Evolutionary conservation across 2,329 filamentous ascomycete species (phyloP), one percentile per base, ranked within the genome.

Genomic region (Podosphaera xanthii): DNA sequence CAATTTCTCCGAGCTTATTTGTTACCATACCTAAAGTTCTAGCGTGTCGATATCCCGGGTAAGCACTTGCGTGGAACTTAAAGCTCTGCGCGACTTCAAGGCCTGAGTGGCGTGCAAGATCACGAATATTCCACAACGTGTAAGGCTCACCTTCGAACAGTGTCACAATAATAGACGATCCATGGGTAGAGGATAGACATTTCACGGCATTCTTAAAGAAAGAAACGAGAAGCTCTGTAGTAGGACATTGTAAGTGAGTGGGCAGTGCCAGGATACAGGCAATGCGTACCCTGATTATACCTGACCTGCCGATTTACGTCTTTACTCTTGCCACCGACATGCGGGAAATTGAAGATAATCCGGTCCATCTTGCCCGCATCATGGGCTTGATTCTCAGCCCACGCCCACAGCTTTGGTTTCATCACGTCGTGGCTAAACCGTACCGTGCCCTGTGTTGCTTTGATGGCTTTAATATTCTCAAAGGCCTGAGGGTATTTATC

Each of bases 341-440:
- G 92, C 42, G 92, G 92, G 71, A 98, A 98, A 75, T 96, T 95
- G 80, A 97, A 98, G 64, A 91, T 76, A 62, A 97, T 83, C 60
- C 81, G 78, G 70, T 94, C 83, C 76, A 85, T 90, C 3, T 30
- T 59, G 63, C 60, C 40, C 61, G 59, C 49, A 33, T 61, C 22
- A 38, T 44, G 35, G n/a, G 9, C 5, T 14, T 40, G 34, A 12
- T 34, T 31, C 14, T 44, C 34, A 3, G n/a, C 61, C 40, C 59
- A 61, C 48, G 68, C 69, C 62, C 62, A 76, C n/a, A 74, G 69
- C 35, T 74, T 74, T 68, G 84, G 76, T 64, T 78, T 84, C 50
- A 77, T 81, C 1, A 83, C 86, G 70, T 90, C 85, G 62, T 89
- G 73, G 59, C 71, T 71, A 72, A 81, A 85, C 42, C 80, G 69